Evolutionary conservation across 176 grass and related monocot species (phyloP), one percentile per base, ranked within the genome.

Genomic region (Luzula sylvatica): DNA sequence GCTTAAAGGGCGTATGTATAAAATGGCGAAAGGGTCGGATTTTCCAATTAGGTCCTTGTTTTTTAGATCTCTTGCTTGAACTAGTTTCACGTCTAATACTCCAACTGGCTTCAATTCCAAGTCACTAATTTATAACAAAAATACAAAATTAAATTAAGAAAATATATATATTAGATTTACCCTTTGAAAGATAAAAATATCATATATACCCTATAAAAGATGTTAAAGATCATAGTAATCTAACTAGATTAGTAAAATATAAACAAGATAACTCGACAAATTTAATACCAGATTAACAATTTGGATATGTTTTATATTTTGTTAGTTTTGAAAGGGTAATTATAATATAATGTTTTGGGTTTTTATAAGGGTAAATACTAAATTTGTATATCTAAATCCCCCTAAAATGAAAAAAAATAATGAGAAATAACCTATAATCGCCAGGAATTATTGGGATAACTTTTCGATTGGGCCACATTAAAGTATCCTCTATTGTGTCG

Each of bases 41-140:
- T 96, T 89, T 70, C 90, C 90, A 20, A 96, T 75, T 53, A 96
- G 53, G 55, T 96, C 90, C 65, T 96, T 96, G 65, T 96, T 96
- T 45, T 47, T 76, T 46, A 96, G 72, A 65, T 79, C 77, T 60
- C 74, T 84, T 39, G 90, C 90, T 86, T 96, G 84, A 49, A 96
- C 90, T 66, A 96, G 84, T 58, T 96, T 96, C 49, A 86, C 90
- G 65, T 96, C 90, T 29, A 96, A 80, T 53, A 96, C 38, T 44
- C 90, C 90, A 70, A 82, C 74, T 67, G 90, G 90, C 75, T 72
- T 96, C 44, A 89, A 65, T 71, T 96, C 90, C 77, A 89, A 65
- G 65, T 96, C 74, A 77, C 90, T 96, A 59, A 72, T 52, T 57
- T 61, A 55, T 70, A 63, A 53, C n/a, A n/a, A n/a, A n/a, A n/a